Evolutionary conservation across 805 yeast species (phyloP).

Genomic region (Millerozyma acaciae): DNA sequence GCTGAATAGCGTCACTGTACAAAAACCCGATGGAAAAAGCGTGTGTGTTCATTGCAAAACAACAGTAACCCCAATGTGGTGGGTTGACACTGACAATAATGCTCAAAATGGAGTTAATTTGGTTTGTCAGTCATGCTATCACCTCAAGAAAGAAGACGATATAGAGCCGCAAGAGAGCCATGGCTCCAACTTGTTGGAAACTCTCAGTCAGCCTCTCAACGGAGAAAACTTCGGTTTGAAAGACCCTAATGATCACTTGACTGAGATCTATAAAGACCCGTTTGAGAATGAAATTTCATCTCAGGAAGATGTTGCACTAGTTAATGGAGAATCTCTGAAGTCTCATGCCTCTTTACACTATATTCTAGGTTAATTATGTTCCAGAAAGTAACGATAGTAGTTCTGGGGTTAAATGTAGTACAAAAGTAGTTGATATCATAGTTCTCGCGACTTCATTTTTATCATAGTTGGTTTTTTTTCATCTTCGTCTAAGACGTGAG

Average conservation of each 20-base stretch:
- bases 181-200: conserved; percentile 14
- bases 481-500: too few species aligned
- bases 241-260: conserved; percentile 20
- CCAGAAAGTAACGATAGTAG: too few species aligned
- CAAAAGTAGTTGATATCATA: too few species aligned
- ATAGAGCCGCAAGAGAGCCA: conserved; percentile 14
- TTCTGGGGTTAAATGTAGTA: too few species aligned
- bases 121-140: conserved; percentile 33
- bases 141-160: conserved; percentile 10
- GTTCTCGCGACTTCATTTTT: too few species aligned
- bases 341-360: too few species aligned
- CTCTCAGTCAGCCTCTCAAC: conserved; percentile 25
- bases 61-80: conserved; percentile 35
- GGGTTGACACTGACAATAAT: conserved; percentile 13
- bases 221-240: conserved; percentile 31
- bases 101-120: conserved; percentile 3
- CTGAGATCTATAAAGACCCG: conserved; percentile 9
- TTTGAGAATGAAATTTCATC: too few species aligned
- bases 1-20: conserved; percentile 4
- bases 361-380: too few species aligned
- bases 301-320: too few species aligned
- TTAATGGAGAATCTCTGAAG: too few species aligned
- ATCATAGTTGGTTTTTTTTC: too few species aligned
- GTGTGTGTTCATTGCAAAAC: conserved; percentile 22
- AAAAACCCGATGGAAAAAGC: conserved; percentile 3